Conservation (phyloP, 305 asterid species). For the Fraxinus ornus region DNA sequence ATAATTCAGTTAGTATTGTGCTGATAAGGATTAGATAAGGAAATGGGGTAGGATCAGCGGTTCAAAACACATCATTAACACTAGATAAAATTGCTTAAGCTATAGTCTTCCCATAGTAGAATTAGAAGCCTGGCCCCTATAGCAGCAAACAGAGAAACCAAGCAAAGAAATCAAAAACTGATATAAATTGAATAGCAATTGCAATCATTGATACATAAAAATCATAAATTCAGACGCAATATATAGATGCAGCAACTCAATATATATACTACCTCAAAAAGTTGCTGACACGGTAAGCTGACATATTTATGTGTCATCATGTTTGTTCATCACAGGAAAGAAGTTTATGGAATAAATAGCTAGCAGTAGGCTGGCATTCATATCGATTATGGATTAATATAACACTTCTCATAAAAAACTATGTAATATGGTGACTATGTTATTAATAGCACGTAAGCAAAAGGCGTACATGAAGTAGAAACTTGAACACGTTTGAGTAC, state of each 20-base stretch:
- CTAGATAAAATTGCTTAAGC: not conserved
- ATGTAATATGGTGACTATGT: conserved; percentile 10
- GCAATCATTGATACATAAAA: not conserved
- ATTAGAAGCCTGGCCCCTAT: not conserved
- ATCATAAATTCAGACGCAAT: not conserved
- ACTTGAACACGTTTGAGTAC: conserved; percentile 18
- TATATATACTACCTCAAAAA: not conserved
- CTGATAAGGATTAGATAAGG: not conserved
- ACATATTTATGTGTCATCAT: not conserved
- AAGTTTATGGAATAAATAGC: conserved; percentile 5
- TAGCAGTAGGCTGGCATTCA: not conserved
- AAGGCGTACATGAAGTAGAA: not conserved
- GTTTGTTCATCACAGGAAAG: conserved; percentile 2
- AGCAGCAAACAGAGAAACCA: not conserved
- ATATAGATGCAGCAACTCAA: not conserved
- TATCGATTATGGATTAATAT: not conserved
- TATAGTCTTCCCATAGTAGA: not conserved
- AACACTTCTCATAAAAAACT: conserved; percentile 9
- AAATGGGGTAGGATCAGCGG: not conserved
- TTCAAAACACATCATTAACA: not conserved
- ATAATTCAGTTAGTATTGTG: not conserved
- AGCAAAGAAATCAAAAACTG: not conserved
- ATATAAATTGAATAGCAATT: not conserved
- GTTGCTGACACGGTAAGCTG: not conserved
- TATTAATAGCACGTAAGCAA: not conserved